phyloP scores from a whole-genome alignment of 495 filamentous ascomycete species.

The Lasiosphaeriaceae sp. region DNA sequence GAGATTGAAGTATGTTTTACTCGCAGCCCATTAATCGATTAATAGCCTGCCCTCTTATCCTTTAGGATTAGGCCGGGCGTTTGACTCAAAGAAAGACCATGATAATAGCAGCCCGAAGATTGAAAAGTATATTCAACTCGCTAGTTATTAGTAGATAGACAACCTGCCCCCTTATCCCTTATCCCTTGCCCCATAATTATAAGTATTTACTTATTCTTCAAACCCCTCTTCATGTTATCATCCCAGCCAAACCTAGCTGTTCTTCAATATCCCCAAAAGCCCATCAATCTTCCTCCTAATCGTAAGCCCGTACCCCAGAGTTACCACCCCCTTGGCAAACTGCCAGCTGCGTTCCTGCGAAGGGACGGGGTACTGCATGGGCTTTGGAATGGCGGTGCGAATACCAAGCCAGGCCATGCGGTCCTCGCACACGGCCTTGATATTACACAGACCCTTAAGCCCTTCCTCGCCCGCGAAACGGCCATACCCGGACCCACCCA shows the following conservation, averaged over 20 bases:
- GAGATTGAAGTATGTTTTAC: too few relatives aligned
- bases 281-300: slow-evolving; percentile 35
- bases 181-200: too few relatives aligned
- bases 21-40: too few relatives aligned
- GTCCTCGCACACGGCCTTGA: slow-evolving; percentile 82
- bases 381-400: slow-evolving; percentile 70
- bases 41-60: too few relatives aligned
- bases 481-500: slow-evolving; percentile 83
- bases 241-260: slow-evolving; percentile 17
- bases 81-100: too few relatives aligned
- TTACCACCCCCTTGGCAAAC: slow-evolving; percentile 54
- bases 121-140: too few relatives aligned
- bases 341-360: slow-evolving; percentile 50
- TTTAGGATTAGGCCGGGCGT: too few relatives aligned
- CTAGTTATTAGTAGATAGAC: too few relatives aligned
- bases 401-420: slow-evolving; percentile 55
- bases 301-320: slow-evolving; percentile 48
- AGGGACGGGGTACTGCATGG: slow-evolving; percentile 75
- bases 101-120: too few relatives aligned
- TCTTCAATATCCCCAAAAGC: slow-evolving; percentile 39
- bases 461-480: slow-evolving; percentile 91
- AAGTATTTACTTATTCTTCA: background rate
- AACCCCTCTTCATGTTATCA: background rate
- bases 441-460: slow-evolving; percentile 74
- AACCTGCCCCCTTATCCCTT: too few relatives aligned